Percentiles rank a stretch among this genome's conserved stretches.
These are phyloP conservation scores for Rhizophora mangle DNA, from an alignment of 345 rosid genomes.

Conservation along the genomic window DNA sequence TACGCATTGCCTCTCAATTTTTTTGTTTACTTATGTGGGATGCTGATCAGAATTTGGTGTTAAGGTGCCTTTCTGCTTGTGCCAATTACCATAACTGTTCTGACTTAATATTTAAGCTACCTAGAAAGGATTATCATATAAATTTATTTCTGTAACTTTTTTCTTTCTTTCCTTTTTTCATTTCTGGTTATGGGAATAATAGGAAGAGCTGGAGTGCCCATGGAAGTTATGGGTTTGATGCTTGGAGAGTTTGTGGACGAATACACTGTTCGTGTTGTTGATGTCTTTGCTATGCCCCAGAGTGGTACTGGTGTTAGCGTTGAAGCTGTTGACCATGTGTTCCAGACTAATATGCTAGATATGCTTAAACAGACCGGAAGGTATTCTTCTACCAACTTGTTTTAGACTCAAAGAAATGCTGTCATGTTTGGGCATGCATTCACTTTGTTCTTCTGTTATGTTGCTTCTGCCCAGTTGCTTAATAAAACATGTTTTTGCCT, in stretches of 20 bases:
- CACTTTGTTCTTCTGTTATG: too few relatives aligned
- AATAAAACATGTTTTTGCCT: too few relatives aligned
- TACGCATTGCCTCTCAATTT: too few relatives aligned
- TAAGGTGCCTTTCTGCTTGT: background rate
- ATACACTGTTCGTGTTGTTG: slow-evolving; percentile 94
- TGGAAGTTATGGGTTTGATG: slow-evolving; percentile 99
- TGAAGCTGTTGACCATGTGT: slow-evolving; percentile 98
- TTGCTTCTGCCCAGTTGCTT: too few relatives aligned
- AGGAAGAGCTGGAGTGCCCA: slow-evolving; percentile 99
- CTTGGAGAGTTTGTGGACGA: slow-evolving; percentile 98
- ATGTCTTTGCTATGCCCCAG: slow-evolving; percentile 99
- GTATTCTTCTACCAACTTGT: slow-evolving; percentile 23
- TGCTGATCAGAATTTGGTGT: background rate
- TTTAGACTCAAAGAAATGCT: background rate
- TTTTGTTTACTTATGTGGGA: background rate
- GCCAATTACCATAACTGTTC: too few relatives aligned
- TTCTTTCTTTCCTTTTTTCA: background rate
- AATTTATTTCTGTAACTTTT: background rate
- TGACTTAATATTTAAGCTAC: too few relatives aligned
- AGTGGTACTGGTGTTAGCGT: slow-evolving; percentile 99
- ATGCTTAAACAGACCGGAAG: slow-evolving; percentile 99
- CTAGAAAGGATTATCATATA: background rate
- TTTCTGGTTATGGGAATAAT: slow-evolving; percentile 5
- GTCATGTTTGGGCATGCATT: background rate
- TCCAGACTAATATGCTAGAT: slow-evolving; percentile 98